A percentile compares a stretch with the other conserved stretches of the same genome.
Conservation (phyloP, 495 filamentous ascomycete species). For the Thermothielavioides terrestris region DNA sequence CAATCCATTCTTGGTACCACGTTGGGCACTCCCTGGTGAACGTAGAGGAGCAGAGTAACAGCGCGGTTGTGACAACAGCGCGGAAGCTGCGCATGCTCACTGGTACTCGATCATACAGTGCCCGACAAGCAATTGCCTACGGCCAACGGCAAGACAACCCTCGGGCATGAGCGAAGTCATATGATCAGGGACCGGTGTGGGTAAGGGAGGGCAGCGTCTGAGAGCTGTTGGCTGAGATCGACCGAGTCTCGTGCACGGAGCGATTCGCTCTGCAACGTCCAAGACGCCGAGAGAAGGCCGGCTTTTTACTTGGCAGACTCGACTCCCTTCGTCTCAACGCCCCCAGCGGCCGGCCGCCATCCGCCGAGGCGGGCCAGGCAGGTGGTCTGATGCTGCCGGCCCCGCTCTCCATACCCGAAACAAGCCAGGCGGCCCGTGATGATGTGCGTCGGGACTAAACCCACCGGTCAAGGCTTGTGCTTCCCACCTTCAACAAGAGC, state of each 20-base stretch:
- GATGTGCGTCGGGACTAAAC: neutral
- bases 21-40: too few species aligned
- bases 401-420: neutral
- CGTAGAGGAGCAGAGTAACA: neutral
- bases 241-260: too few species aligned
- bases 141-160: neutral
- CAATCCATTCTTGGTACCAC: too few species aligned
- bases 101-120: neutral
- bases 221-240: too few species aligned
- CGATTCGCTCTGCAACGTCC: too few species aligned
- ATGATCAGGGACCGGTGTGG: neutral
- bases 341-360: too few species aligned
- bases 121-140: neutral
- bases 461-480: conserved; percentile 7
- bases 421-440: neutral
- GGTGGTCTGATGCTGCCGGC: neutral
- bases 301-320: too few species aligned
- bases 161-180: neutral
- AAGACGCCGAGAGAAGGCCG: too few species aligned
- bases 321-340: too few species aligned
- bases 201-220: neutral
- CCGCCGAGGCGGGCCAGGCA: too few species aligned
- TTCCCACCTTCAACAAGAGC: neutral
- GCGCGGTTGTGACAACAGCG: neutral
- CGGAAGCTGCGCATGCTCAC: neutral